phyloP scores from a whole-genome alignment of 2,329 filamentous ascomycete species.

The Bipolaris sorokiniana region DNA sequence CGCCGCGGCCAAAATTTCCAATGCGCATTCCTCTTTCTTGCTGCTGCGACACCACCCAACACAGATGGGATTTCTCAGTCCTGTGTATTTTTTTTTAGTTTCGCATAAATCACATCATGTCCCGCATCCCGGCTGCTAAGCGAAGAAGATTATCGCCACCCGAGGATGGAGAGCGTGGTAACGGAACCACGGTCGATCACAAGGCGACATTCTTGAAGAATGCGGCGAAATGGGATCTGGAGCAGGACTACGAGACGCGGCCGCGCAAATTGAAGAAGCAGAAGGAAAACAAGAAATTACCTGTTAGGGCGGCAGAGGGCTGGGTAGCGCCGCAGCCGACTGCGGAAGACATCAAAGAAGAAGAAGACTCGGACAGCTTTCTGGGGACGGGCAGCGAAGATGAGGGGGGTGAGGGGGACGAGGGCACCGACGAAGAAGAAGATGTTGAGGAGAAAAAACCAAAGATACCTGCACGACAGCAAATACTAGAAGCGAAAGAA shows the following conservation, averaged over 20 bases:
- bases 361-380: conserved; percentile 67
- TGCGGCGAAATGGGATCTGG: conserved; percentile 85
- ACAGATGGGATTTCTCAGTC: not conserved
- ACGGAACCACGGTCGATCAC: conserved; percentile 24
- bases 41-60: conserved; percentile 2
- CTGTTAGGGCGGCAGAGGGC: conserved; percentile 86
- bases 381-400: conserved; percentile 62
- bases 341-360: conserved; percentile 55
- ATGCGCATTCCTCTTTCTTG: conserved; percentile 9
- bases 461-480: conserved; percentile 74
- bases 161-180: conserved; percentile 28
- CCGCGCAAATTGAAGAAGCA: conserved; percentile 76
- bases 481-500: conserved; percentile 87
- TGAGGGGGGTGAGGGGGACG: conserved; percentile 57
- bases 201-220: conserved; percentile 70
- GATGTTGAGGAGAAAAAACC: conserved; percentile 60
- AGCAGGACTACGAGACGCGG: conserved; percentile 86
- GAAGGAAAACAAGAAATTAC: conserved; percentile 75
- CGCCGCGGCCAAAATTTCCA: conserved; percentile 35
- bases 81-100: not conserved
- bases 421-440: conserved; percentile 47
- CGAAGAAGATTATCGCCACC: conserved; percentile 48
- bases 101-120: conserved; percentile 31
- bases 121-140: conserved; percentile 45
- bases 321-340: conserved; percentile 63